Percentiles rank a stretch among this genome's conserved stretches.
Conservation (phyloP, 1,284 basidiomycete genomes). For the Tylopilus sp. region DNA sequence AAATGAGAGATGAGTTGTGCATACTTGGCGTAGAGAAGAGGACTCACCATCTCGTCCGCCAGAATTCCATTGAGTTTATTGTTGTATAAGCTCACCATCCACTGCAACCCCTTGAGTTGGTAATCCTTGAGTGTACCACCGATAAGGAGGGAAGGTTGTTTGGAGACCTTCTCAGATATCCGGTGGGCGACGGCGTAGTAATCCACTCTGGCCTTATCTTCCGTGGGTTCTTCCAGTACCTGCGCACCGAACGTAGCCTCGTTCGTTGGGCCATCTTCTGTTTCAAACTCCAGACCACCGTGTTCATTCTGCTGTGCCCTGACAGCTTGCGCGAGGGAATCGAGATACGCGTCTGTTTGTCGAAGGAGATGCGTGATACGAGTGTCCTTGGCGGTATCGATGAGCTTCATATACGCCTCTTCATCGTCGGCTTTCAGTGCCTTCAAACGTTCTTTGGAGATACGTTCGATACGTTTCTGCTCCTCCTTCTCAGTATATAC, state of each 20-base stretch:
- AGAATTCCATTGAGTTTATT: constrained; percentile 96
- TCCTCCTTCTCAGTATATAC: constrained; percentile 95
- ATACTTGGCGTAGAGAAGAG: constrained; percentile 9
- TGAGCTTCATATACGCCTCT: constrained; percentile 98
- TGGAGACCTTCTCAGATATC: constrained; percentile 84
- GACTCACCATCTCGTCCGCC: constrained; percentile 93
- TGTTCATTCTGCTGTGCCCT: constrained; percentile 90
- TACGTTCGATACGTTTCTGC: constrained; percentile 94
- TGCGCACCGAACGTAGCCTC: constrained; percentile 91
- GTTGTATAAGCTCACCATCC: constrained; percentile 99
- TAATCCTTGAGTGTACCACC: constrained; percentile 91
- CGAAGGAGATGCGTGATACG: constrained; percentile 95
- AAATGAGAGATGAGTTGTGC: constrained; percentile 10
- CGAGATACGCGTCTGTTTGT: constrained; percentile 94
- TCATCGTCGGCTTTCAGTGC: constrained; percentile 98
- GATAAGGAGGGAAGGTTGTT: constrained; percentile 80
- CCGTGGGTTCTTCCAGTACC: constrained; percentile 50
- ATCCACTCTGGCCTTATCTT: constrained; percentile 82
- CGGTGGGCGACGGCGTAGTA: constrained; percentile 97
- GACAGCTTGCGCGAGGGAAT: constrained; percentile 93
- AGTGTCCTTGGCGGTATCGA: constrained; percentile 99
- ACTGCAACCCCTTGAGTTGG: constrained; percentile 90
- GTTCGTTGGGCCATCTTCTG: constrained; percentile 72
- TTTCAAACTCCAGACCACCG: constrained; percentile 45
- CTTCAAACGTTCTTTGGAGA: constrained; percentile 97